These are phyloP conservation scores for Canna indica DNA, from an alignment of 176 grass and related monocot species.

Conservation along the genomic window DNA sequence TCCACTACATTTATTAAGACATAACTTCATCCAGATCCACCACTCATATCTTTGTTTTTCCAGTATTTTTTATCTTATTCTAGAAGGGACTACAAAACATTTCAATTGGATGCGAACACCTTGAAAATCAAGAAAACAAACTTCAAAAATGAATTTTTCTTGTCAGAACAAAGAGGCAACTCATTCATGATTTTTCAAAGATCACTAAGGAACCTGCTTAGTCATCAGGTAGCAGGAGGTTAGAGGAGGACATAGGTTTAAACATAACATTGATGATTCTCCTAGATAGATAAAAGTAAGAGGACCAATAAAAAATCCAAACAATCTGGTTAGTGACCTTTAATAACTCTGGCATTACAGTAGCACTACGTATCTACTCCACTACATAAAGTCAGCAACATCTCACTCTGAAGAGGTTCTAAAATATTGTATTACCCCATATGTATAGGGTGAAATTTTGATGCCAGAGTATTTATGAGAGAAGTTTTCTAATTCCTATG, in stretches of 20 bases:
- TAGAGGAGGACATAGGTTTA: background rate
- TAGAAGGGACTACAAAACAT: background rate
- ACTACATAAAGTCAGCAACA: background rate
- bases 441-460: background rate
- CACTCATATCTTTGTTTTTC: no score
- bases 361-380: background rate
- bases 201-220: background rate
- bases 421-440: background rate
- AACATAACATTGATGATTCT: background rate
- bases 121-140: background rate
- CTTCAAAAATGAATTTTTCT: background rate
- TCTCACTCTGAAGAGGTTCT: background rate
- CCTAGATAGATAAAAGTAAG: background rate
- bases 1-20: background rate
- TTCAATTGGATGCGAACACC: background rate
- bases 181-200: background rate
- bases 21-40: no score
- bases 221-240: background rate
- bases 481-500: background rate
- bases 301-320: background rate
- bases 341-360: background rate
- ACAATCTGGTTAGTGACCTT: background rate
- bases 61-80: background rate
- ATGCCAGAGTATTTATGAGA: background rate
- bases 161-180: background rate